Percentiles rank a stretch among this genome's conserved stretches.
Conservation (phyloP, 495 filamentous ascomycete genomes). For the Penicillium ochrochloron region DNA sequence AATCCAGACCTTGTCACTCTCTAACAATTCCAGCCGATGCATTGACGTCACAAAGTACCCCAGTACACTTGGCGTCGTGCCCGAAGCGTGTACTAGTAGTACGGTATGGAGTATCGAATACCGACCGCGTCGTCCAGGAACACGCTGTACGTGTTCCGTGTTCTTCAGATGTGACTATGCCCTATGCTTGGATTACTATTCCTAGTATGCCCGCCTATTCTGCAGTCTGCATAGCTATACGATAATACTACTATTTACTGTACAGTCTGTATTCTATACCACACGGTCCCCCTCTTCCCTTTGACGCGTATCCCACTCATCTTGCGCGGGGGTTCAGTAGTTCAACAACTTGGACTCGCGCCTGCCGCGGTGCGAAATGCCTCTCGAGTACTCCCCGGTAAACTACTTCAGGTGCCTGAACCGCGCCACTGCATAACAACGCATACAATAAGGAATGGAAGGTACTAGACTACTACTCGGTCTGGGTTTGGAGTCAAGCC, state of each 20-base stretch:
- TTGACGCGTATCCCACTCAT: conserved; percentile 2
- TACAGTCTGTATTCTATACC: too few species aligned
- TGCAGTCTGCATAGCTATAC: background rate
- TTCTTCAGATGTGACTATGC: background rate
- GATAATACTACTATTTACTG: background rate
- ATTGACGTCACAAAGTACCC: conserved; percentile 20
- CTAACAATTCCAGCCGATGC: background rate
- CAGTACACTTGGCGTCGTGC: conserved; percentile 4
- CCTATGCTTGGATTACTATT: background rate
- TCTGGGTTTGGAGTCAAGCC: background rate
- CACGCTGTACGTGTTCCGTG: background rate
- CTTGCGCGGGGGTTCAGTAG: background rate
- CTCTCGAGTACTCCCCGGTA: background rate
- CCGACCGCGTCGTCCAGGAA: background rate
- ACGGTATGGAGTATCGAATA: background rate
- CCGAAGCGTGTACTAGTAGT: background rate
- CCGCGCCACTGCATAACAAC: background rate
- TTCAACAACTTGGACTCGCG: background rate
- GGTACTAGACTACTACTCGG: background rate
- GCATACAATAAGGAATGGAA: background rate
- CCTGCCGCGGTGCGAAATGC: conserved; percentile 3
- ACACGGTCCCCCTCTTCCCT: background rate
- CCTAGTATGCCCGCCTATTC: background rate
- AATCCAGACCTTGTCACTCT: conserved; percentile 12
- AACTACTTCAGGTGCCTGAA: conserved; percentile 3